A percentile compares a stretch with the other conserved stretches of the same genome.
These are phyloP conservation scores for Sporothrix pseudoabietina DNA, from an alignment of 2,329 filamentous ascomycete species.

Conservation along the genomic window DNA sequence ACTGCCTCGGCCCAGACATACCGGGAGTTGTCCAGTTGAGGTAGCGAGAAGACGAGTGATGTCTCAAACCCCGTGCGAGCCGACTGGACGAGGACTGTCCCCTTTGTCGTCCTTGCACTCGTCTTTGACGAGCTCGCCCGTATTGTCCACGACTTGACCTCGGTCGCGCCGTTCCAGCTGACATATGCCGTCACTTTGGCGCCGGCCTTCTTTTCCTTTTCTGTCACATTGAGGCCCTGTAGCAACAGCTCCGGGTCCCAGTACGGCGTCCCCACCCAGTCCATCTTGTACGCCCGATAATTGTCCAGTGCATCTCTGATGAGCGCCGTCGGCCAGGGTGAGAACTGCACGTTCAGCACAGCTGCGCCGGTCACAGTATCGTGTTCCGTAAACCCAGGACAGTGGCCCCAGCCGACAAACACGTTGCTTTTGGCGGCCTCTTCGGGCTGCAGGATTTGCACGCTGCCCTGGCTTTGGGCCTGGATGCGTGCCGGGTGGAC, in stretches of 20 bases:
- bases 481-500: constrained; percentile 44
- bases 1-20: constrained; percentile 29
- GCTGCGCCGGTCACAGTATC: constrained; percentile 48
- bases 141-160: constrained; percentile 37
- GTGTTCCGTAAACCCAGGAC: constrained; percentile 52
- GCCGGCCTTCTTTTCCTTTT: constrained; percentile 4
- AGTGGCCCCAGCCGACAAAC: constrained; percentile 59
- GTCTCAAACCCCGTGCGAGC: constrained; percentile 21
- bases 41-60: not conserved
- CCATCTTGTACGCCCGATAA: constrained; percentile 57
- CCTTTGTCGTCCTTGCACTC: not conserved
- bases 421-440: constrained; percentile 46
- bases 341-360: constrained; percentile 54
- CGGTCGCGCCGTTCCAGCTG: constrained; percentile 51
- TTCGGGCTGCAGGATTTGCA: constrained; percentile 55
- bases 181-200: constrained; percentile 40
- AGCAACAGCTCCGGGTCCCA: constrained; percentile 42
- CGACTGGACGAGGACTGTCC: not conserved
- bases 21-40: not conserved
- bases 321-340: constrained; percentile 22
- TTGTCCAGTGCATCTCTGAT: constrained; percentile 45
- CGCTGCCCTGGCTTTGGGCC: constrained; percentile 44
- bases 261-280: constrained; percentile 52
- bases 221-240: constrained; percentile 33
- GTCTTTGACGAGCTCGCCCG: not conserved